A percentile compares a stretch with the other conserved stretches of the same genome.
These are phyloP conservation scores for Nigrospora sphaerica DNA, from an alignment of 2,329 filamentous ascomycete genomes.

Conservation along the genomic window DNA sequence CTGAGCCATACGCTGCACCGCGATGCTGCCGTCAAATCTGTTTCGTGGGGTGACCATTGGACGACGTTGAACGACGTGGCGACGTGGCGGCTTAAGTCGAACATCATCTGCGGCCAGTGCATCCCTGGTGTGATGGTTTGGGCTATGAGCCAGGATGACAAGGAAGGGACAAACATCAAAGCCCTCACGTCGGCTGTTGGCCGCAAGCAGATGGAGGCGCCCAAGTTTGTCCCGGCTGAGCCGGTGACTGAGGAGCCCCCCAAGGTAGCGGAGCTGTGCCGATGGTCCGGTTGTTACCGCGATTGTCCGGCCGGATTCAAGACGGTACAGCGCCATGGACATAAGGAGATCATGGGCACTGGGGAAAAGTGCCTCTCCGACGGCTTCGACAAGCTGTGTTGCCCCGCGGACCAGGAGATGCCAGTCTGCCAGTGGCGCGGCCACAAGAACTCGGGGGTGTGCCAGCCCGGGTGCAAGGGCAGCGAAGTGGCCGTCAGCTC, in stretches of 20 bases:
- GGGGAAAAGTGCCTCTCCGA: not conserved
- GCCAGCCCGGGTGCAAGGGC: constrained; percentile 6
- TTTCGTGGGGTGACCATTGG: not conserved
- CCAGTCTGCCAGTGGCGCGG: constrained; percentile 10
- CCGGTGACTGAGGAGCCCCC: not conserved
- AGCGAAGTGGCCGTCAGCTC: constrained; percentile 8
- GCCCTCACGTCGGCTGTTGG: not conserved
- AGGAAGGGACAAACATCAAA: not conserved
- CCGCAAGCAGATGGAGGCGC: not conserved
- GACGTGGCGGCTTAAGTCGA: not conserved
- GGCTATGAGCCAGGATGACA: not conserved
- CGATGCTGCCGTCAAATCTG: not conserved
- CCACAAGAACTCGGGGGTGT: constrained; percentile 10
- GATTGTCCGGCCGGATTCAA: not conserved
- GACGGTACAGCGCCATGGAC: not conserved
- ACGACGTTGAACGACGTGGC: not conserved
- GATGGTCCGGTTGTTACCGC: not conserved
- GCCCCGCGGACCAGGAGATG: not conserved
- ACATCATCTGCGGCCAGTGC: not conserved
- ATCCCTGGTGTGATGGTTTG: not conserved
- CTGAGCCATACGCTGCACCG: not conserved
- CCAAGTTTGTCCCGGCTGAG: not conserved
- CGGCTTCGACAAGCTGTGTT: not conserved
- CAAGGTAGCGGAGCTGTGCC: not conserved
- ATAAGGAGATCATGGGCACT: not conserved